Evolutionary conservation across 116 monocot species (phyloP).

Genomic region (Posidonia oceanica): DNA sequence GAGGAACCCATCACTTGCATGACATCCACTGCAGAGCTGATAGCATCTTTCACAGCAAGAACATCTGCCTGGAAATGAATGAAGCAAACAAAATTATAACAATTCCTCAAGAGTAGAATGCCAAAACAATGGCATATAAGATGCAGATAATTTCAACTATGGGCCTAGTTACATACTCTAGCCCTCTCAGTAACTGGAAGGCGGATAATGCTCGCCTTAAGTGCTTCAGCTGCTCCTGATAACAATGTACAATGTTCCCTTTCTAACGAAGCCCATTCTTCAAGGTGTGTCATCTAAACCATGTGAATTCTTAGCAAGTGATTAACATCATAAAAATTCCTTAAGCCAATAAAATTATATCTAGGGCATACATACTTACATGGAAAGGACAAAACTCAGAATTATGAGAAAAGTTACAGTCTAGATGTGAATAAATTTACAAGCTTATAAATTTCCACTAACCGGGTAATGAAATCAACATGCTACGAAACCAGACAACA

Average conservation of each 20-base stretch:
- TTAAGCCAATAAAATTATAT: too few species aligned
- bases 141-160: not conserved
- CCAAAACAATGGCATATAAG: not conserved
- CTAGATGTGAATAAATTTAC: too few species aligned
- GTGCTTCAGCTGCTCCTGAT: constrained; percentile 48
- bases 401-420: too few species aligned
- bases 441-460: too few species aligned
- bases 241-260: constrained; percentile 46
- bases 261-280: constrained; percentile 63
- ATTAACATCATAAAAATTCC: not conserved
- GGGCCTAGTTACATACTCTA: constrained; percentile 37
- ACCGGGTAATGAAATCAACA: too few species aligned
- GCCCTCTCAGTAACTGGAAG: constrained; percentile 63
- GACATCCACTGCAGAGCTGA: constrained; percentile 72
- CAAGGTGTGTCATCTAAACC: constrained; percentile 51
- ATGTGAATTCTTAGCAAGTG: not conserved
- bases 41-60: constrained; percentile 50
- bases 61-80: constrained; percentile 41
- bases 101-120: not conserved
- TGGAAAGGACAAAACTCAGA: too few species aligned
- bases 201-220: constrained; percentile 56
- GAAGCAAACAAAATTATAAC: not conserved
- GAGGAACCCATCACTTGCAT: constrained; percentile 81
- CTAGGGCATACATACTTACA: too few species aligned
- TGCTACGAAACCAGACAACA: too few species aligned